Base-by-base conservation (phyloP, 2,329 filamentous ascomycete genomes). In the Phialocephala subalpina region DNA sequence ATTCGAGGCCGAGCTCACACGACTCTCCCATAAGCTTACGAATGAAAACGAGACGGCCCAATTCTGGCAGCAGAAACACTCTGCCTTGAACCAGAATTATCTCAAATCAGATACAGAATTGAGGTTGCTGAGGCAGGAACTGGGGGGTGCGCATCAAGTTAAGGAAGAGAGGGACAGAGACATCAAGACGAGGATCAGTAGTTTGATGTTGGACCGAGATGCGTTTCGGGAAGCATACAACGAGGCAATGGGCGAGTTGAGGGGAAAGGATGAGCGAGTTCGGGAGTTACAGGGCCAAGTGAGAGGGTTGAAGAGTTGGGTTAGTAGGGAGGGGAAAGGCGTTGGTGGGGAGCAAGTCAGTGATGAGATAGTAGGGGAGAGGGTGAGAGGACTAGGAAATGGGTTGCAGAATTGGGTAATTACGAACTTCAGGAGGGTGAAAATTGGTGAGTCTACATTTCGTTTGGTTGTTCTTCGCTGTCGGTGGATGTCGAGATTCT, bases 341-440 rank as follows among this genome's bases (percentile, higher is more conserved):
- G 87, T 87, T 35, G 49, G 49, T 53, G 49, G 49, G 12, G 85
- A 85, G 25, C 86, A 89, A 67, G 77, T 81, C 55, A 89, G 87
- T 67, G 91, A 93, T 73, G 88, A 90, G 76, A 86, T 88, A 12
- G 86, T 93, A 74, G 85, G 82, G 1, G 86, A 90, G 59, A 82
- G 83, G 11, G 86, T 91, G 81, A 81, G 83, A 58, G 82, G 84
- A 64, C 76, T 93, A 56, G 86, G 86, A 22, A 90, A 92, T 72
- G 86, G 89, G 27, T 78, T 92, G 71, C 90, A 92, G 78, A 92
- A 93, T 72, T 93, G 90, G 90, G 86, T 90, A 3, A 88, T 93
- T 71, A 84, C 86, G 29, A 86, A 91, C 74, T 93, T 91, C 70
- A 83, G 90, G 60, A 86, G 85, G 68, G 82, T 85, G 14, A 90